Conservation (phyloP, 176 grass and related monocot genomes). For the Eragrostis nindensis region DNA sequence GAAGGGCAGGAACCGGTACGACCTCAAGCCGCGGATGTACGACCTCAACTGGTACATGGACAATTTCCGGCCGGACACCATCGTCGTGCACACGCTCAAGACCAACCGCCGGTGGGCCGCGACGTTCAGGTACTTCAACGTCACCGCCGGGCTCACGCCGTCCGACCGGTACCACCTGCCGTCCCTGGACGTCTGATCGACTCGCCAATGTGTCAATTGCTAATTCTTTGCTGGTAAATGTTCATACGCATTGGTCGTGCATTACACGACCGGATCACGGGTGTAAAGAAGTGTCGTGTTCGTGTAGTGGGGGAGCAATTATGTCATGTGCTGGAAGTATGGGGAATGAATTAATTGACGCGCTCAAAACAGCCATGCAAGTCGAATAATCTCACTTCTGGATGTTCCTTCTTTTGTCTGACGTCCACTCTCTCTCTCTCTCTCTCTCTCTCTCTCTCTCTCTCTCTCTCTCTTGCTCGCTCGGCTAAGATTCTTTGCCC, state of each 20-base stretch:
- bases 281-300: neutral
- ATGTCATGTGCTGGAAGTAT: neutral
- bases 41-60: constrained; percentile 61
- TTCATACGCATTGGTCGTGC: constrained; percentile 23
- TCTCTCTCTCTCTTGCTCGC: no score
- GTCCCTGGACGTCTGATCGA: constrained; percentile 10
- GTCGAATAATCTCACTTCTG: neutral
- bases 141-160: constrained; percentile 42
- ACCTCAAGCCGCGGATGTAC: constrained; percentile 78
- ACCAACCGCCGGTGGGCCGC: constrained; percentile 58
- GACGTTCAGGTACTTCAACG: constrained; percentile 70
- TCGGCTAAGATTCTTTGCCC: no score
- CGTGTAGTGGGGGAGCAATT: neutral
- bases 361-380: neutral
- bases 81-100: constrained; percentile 85
- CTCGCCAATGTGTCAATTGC: neutral
- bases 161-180: constrained; percentile 49
- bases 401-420: neutral
- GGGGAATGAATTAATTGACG: neutral
- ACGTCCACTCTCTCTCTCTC: no score
- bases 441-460: no score
- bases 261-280: neutral
- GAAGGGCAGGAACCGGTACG: constrained; percentile 54
- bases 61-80: constrained; percentile 63
- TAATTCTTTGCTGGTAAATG: neutral